Conservation (phyloP, 2,329 filamentous ascomycete species). For the Ophiostoma ulmi region DNA sequence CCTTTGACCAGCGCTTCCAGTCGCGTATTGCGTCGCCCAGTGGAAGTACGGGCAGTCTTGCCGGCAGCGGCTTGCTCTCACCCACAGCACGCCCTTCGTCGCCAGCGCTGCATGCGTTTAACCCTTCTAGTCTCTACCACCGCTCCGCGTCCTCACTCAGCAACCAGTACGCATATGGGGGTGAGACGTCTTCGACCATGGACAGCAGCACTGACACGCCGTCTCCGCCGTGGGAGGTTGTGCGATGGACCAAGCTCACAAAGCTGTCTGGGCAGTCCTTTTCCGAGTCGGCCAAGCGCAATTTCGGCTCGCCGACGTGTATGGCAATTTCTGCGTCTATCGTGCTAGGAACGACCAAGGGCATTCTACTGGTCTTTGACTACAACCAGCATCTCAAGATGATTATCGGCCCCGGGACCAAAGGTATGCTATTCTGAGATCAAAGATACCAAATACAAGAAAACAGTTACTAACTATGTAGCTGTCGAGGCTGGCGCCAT, state of each 20-base stretch:
- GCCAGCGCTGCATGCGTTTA: conserved; percentile 55
- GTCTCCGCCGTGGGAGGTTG: conserved; percentile 89
- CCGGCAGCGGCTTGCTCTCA: conserved; percentile 41
- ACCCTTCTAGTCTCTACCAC: conserved; percentile 53
- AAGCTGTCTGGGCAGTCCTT: conserved; percentile 88
- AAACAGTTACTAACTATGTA: conserved; percentile 34
- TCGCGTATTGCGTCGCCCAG: conserved; percentile 66
- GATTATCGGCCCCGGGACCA: conserved; percentile 89
- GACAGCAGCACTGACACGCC: conserved; percentile 36
- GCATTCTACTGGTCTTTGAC: conserved; percentile 91
- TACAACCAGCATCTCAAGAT: conserved; percentile 93
- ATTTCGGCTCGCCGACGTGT: conserved; percentile 87
- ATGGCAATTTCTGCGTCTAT: conserved; percentile 83
- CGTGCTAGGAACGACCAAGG: conserved; percentile 85
- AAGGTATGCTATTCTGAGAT: conserved; percentile 51
- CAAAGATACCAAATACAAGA: background rate
- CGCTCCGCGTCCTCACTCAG: conserved; percentile 49
- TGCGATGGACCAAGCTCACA: conserved; percentile 88
- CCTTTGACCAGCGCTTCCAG: conserved; percentile 92
- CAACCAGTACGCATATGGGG: conserved; percentile 40
- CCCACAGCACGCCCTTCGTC: conserved; percentile 69
- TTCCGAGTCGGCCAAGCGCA: conserved; percentile 85
- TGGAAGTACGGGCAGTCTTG: background rate
- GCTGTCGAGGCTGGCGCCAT: conserved; percentile 87
- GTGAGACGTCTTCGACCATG: conserved; percentile 1